phyloP scores from a whole-genome alignment of 108 stramenopile species.

The Stephanodiscus triporus region DNA sequence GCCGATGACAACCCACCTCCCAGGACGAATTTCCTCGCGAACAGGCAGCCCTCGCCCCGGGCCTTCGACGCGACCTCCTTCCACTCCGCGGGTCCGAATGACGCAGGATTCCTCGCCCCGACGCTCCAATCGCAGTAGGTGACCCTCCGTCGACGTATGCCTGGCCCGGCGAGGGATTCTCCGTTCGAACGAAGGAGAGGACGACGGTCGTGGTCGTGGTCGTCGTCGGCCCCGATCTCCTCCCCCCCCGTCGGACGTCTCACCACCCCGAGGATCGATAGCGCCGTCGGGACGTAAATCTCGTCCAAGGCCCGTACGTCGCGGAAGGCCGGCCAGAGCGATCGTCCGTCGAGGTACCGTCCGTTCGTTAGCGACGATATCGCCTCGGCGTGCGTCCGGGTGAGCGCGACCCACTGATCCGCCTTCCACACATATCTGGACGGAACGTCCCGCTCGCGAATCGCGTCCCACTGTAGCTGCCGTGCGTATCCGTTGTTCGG shows the following conservation, averaged over 20 bases:
- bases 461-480: constrained; percentile 81
- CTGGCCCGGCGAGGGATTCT: constrained; percentile 38
- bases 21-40: constrained; percentile 81
- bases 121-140: constrained; percentile 88
- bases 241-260: constrained; percentile 10
- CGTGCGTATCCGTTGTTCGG: constrained; percentile 87
- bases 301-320: constrained; percentile 83
- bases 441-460: constrained; percentile 62
- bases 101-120: constrained; percentile 79
- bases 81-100: constrained; percentile 66
- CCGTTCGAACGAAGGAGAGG: background rate
- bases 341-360: constrained; percentile 54
- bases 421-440: constrained; percentile 84
- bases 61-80: constrained; percentile 61
- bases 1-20: background rate
- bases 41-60: constrained; percentile 72
- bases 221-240: constrained; percentile 23
- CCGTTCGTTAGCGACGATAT: constrained; percentile 45
- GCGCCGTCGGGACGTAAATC: constrained; percentile 83
- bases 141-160: constrained; percentile 54
- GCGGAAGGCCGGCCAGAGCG: constrained; percentile 75
- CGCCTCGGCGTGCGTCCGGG: constrained; percentile 61
- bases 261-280: constrained; percentile 70
- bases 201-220: constrained; percentile 17
- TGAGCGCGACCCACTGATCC: constrained; percentile 86